Evolutionary conservation across 2,329 filamentous ascomycete genomes (phyloP).

Genomic region (Orbilia javanica): DNA sequence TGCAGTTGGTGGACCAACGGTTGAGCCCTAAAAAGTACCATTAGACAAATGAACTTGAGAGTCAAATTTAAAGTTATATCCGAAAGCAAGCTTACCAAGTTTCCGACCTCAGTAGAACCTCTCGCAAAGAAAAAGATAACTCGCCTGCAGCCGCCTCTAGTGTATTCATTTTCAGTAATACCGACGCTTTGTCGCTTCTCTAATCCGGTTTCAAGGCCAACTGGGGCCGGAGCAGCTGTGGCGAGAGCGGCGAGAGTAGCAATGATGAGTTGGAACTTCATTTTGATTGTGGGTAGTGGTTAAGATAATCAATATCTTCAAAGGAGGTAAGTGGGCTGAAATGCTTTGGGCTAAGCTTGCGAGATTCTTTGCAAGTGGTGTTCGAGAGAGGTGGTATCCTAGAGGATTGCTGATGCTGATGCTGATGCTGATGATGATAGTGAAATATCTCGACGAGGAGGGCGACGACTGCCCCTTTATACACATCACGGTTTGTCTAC

Average conservation of each 20-base stretch:
- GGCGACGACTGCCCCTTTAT: conserved; percentile 28
- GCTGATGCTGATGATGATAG: conserved; percentile 27
- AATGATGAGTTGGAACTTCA: conserved; percentile 58
- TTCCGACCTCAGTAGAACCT: conserved; percentile 69
- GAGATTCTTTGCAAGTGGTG: conserved; percentile 3
- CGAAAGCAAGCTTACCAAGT: conserved; percentile 65
- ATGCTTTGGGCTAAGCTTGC: conserved; percentile 21
- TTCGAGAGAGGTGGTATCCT: conserved; percentile 17
- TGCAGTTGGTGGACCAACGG: conserved; percentile 58
- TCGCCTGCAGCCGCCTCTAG: conserved; percentile 65
- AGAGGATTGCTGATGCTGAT: conserved; percentile 48
- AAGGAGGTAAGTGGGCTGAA: not conserved
- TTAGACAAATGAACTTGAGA: not conserved
- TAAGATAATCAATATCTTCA: conserved; percentile 43
- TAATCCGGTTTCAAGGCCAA: conserved; percentile 11
- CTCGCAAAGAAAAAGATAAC: conserved; percentile 69
- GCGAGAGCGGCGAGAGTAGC: conserved; percentile 46
- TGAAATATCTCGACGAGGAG: conserved; percentile 30
- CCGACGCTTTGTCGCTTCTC: conserved; percentile 57
- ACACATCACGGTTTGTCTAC: conserved; percentile 11
- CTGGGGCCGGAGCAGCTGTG: conserved; percentile 31
- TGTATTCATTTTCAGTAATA: conserved; percentile 65
- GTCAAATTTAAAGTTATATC: not conserved
- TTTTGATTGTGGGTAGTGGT: conserved; percentile 21
- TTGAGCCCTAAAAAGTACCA: conserved; percentile 25